A percentile compares a stretch with the other conserved stretches of the same genome.
phyloP scores from a whole-genome alignment of 345 rosid species.

The Bruguiera sexangula region DNA sequence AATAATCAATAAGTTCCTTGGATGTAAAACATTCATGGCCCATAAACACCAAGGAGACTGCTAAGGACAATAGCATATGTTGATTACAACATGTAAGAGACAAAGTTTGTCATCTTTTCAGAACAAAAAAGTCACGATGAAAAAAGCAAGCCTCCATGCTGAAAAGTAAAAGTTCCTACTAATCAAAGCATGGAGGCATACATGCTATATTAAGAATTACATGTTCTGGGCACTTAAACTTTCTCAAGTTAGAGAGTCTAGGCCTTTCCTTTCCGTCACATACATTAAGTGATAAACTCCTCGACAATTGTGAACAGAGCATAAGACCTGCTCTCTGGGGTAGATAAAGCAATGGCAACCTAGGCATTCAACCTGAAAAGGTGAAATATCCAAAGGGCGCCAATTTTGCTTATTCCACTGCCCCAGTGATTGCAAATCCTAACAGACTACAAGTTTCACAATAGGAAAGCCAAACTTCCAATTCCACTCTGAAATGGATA shows the following conservation, averaged over 20 bases:
- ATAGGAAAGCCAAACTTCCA: not conserved
- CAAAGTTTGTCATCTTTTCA: no score
- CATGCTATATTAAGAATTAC: no score
- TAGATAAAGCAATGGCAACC: slow-evolving; percentile 48
- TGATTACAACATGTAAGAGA: no score
- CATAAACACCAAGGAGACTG: no score
- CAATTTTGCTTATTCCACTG: not conserved
- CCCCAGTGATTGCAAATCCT: not conserved
- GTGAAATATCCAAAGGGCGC: not conserved
- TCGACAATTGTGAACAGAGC: slow-evolving; percentile 63
- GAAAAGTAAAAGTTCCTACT: no score
- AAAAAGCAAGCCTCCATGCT: no score
- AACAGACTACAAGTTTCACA: not conserved
- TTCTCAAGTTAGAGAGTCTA: slow-evolving; percentile 36
- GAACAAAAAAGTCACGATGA: no score
- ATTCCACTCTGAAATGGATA: not conserved
- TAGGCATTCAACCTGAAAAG: slow-evolving; percentile 59
- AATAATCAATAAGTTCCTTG: no score
- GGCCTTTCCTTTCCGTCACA: slow-evolving; percentile 45
- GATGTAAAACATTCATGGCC: no score
- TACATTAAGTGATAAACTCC: slow-evolving; percentile 61
- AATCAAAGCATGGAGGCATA: no score
- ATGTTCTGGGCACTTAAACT: slow-evolving; percentile 41
- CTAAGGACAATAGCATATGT: no score
- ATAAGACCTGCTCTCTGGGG: slow-evolving; percentile 57